Evolutionary conservation across 2,329 filamentous ascomycete genomes (phyloP).

Genomic region (Ceratocystis cacaofunesta): DNA sequence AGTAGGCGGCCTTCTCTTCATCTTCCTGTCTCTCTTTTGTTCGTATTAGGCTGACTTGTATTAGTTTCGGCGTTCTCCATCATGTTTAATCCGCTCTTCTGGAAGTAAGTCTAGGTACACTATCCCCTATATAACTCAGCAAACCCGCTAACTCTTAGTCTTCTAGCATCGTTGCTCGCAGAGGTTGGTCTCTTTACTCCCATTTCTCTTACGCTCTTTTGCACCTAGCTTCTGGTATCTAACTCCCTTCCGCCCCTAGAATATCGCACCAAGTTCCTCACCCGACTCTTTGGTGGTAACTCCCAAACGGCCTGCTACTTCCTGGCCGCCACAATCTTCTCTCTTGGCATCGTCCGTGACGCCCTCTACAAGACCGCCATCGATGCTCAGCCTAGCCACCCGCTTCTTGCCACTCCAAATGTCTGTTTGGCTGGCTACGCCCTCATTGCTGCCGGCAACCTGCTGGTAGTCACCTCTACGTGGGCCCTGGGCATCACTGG

Average conservation of each 20-base stretch:
- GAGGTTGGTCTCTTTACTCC: conserved; percentile 39
- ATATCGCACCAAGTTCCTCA: conserved; percentile 81
- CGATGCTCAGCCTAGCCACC: conserved; percentile 57
- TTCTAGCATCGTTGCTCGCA: conserved; percentile 62
- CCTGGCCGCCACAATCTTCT: conserved; percentile 81
- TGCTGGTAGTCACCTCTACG: conserved; percentile 77
- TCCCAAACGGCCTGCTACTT: conserved; percentile 73
- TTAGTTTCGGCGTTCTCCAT: conserved; percentile 69
- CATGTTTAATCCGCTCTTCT: conserved; percentile 95
- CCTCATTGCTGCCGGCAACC: conserved; percentile 62
- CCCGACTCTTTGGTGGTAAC: conserved; percentile 69
- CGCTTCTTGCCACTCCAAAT: conserved; percentile 47
- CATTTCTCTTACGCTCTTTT: conserved; percentile 3
- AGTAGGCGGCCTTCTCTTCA: conserved; percentile 33
- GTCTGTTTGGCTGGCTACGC: conserved; percentile 50
- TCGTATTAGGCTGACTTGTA: conserved; percentile 15
- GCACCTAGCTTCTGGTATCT: conserved; percentile 1
- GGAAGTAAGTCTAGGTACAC: conserved; percentile 61
- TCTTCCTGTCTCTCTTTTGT: conserved; percentile 15
- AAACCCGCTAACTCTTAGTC: background rate
- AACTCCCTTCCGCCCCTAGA: conserved; percentile 37
- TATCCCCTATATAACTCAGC: conserved; percentile 23
- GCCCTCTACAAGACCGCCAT: conserved; percentile 75
- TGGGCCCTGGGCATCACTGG: conserved; percentile 87
- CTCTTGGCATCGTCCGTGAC: conserved; percentile 77